These are phyloP conservation scores for Solanum virginianum DNA, from an alignment of 257 asterid genomes.

Conservation along the genomic window DNA sequence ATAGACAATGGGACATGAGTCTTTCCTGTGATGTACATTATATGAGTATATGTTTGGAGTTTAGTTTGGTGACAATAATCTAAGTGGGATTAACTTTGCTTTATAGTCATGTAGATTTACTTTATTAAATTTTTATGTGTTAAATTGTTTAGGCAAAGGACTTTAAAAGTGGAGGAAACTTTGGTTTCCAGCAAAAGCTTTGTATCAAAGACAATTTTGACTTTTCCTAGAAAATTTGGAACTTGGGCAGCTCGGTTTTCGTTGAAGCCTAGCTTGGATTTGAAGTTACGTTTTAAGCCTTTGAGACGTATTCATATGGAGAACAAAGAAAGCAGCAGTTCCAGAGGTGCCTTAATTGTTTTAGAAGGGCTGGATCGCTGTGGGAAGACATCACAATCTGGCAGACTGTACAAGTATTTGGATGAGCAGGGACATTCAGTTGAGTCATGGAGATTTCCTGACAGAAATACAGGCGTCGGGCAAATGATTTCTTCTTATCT, in stretches of 20 bases:
- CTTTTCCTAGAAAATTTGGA: conserved; percentile 23
- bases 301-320: conserved; percentile 59
- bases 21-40: not conserved
- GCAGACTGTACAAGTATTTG: conserved; percentile 44
- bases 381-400: conserved; percentile 85
- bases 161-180: not conserved
- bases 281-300: conserved; percentile 31
- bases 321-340: conserved; percentile 13
- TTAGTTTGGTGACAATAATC: not conserved
- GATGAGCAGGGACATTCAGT: conserved; percentile 55
- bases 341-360: conserved; percentile 90
- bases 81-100: not conserved
- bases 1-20: not conserved
- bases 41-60: not conserved
- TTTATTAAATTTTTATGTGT: not conserved
- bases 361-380: conserved; percentile 90
- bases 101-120: not conserved
- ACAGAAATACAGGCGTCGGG: conserved; percentile 80
- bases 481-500: conserved; percentile 95
- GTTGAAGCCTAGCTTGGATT: conserved; percentile 9
- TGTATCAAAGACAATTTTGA: not conserved
- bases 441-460: conserved; percentile 92
- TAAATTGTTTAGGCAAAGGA: not conserved
- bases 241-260: conserved; percentile 10
- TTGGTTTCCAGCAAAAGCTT: not conserved